Percentiles rank a stretch among this genome's conserved stretches.
Conservation (phyloP, 768 basidiomycete genomes). For the Trametes maxima region DNA sequence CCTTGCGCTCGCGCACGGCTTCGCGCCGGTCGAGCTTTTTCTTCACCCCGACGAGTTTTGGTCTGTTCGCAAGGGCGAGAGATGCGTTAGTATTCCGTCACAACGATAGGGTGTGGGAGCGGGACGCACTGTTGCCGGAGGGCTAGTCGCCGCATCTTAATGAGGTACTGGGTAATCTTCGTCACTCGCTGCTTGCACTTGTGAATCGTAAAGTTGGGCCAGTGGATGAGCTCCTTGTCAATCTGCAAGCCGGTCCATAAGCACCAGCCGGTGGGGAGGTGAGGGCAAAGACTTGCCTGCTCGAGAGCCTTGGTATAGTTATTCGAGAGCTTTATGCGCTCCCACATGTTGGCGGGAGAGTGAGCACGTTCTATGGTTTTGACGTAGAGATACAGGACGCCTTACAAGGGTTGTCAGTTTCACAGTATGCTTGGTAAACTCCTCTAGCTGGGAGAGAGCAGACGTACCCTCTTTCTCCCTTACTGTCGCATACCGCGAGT, state of each 20-base stretch:
- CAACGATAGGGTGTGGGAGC: neutral
- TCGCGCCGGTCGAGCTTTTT: conserved; percentile 96
- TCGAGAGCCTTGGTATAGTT: conserved; percentile 95
- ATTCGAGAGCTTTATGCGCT: conserved; percentile 87
- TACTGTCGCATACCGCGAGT: conserved; percentile 97
- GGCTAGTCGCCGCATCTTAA: conserved; percentile 94
- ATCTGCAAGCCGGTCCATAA: conserved; percentile 59
- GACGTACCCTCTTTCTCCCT: conserved; percentile 86
- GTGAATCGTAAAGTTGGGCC: conserved; percentile 97
- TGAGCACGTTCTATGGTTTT: conserved; percentile 99
- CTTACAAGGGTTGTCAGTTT: conserved; percentile 39
- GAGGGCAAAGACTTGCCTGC: conserved; percentile 60
- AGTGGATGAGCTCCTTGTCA: conserved; percentile 93
- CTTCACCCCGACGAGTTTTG: conserved; percentile 92
- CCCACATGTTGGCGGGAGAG: conserved; percentile 97
- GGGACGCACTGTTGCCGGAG: conserved; percentile 77
- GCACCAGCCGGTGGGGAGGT: neutral
- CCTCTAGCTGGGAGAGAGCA: neutral
- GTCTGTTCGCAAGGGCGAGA: conserved; percentile 48
- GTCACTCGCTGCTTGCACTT: conserved; percentile 99
- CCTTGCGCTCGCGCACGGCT: conserved; percentile 91
- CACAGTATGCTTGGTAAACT: neutral
- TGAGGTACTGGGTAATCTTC: conserved; percentile 98
- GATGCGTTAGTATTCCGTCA: neutral
- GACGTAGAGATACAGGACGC: conserved; percentile 88